phyloP scores from a whole-genome alignment of 2,329 filamentous ascomycete genomes.

The Aureobasidium namibiae region DNA sequence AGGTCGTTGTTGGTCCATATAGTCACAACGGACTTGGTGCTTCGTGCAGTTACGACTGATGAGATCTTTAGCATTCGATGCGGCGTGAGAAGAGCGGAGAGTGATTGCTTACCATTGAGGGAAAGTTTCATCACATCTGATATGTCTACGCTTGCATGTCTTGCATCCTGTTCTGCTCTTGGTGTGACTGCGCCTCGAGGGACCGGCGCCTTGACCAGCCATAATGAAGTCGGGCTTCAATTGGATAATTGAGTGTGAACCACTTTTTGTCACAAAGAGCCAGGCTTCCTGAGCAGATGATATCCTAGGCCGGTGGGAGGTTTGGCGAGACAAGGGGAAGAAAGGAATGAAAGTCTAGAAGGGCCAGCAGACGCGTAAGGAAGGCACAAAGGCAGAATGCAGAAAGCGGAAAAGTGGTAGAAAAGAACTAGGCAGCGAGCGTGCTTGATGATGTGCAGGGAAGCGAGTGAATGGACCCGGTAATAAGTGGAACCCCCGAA shows the following conservation, averaged over 20 bases:
- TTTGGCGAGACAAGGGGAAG: background rate
- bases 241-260: background rate
- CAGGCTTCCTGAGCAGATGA: background rate
- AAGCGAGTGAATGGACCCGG: conserved; percentile 12
- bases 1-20: conserved; percentile 74
- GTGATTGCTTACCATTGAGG: conserved; percentile 69
- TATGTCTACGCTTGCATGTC: conserved; percentile 95
- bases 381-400: background rate
- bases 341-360: conserved; percentile 5
- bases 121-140: conserved; percentile 94
- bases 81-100: conserved; percentile 20
- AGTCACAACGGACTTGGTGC: conserved; percentile 96
- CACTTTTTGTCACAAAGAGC: background rate
- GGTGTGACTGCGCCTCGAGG: conserved; percentile 85
- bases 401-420: conserved; percentile 1
- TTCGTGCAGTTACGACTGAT: conserved; percentile 92
- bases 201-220: conserved; percentile 91
- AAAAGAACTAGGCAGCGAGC: conserved; percentile 9
- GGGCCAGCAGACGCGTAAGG: conserved; percentile 6
- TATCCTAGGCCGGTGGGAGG: conserved; percentile 3
- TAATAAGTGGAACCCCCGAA: conserved; percentile 12
- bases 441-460: conserved; percentile 11
- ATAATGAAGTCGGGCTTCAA: conserved; percentile 39
- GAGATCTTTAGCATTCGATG: conserved; percentile 19
- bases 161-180: conserved; percentile 98